phyloP scores from a whole-genome alignment of 225 moss, liverwort and hornwort genomes.

The Thuidium tamariscinum region DNA sequence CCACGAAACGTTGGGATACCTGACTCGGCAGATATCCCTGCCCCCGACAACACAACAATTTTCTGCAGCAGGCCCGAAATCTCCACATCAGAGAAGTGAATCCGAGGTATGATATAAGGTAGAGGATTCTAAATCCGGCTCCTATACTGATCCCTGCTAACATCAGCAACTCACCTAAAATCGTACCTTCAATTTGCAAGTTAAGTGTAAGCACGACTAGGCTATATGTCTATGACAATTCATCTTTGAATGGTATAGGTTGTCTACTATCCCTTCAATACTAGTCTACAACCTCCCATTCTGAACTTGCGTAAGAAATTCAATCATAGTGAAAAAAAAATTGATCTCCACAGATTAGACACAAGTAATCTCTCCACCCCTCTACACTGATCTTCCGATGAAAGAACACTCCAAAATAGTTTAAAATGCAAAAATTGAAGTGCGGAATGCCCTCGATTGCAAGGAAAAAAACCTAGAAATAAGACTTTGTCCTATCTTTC shows the following conservation, averaged over 20 bases:
- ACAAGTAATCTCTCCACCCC: background rate
- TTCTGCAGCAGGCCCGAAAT: conserved; percentile 41
- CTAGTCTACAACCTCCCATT: background rate
- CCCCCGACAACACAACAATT: conserved; percentile 72
- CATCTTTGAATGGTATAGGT: background rate
- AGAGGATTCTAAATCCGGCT: background rate
- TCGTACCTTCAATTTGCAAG: background rate
- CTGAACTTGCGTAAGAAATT: background rate
- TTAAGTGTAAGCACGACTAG: background rate
- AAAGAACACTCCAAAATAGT: background rate
- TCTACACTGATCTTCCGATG: background rate
- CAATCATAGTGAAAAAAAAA: background rate
- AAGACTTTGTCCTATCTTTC: background rate
- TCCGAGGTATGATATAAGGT: background rate
- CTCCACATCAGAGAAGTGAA: background rate
- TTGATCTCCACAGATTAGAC: background rate
- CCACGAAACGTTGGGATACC: conserved; percentile 96
- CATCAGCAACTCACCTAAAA: background rate
- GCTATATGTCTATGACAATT: background rate
- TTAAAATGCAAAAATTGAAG: background rate
- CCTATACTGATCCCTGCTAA: background rate
- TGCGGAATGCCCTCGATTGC: background rate
- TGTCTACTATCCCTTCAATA: background rate
- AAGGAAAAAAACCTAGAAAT: background rate
- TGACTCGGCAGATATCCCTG: conserved; percentile 90